Percentiles rank a stretch among this genome's conserved stretches.
phyloP scores from a whole-genome alignment of 164 flowering plant species.

The Umbellularia californica region DNA sequence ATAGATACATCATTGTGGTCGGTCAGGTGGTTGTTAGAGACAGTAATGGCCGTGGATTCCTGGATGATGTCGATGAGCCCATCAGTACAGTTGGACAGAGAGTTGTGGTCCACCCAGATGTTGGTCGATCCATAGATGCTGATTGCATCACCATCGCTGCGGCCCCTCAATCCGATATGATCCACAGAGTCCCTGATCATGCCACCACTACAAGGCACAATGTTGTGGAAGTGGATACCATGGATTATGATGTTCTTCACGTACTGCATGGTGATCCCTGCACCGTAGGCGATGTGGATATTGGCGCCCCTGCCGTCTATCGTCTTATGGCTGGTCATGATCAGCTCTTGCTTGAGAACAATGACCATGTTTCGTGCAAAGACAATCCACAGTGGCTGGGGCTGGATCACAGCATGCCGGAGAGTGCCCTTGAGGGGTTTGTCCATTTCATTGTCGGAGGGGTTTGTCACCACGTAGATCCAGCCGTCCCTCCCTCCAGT shows the following conservation, averaged over 20 bases:
- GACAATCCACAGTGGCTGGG: slow-evolving; percentile 59
- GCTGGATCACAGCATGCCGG: slow-evolving; percentile 62
- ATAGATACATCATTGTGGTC: slow-evolving; percentile 53
- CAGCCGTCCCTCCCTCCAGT: slow-evolving; percentile 54
- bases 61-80: slow-evolving; percentile 56
- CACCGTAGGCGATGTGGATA: slow-evolving; percentile 60
- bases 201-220: slow-evolving; percentile 43
- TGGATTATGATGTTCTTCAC: slow-evolving; percentile 65
- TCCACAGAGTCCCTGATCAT: slow-evolving; percentile 47
- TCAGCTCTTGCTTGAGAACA: slow-evolving; percentile 39
- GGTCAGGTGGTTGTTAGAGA: slow-evolving; percentile 75
- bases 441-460: slow-evolving; percentile 43
- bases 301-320: slow-evolving; percentile 31
- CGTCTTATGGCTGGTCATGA: slow-evolving; percentile 30
- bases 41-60: slow-evolving; percentile 71
- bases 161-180: slow-evolving; percentile 52
- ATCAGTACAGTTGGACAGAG: slow-evolving; percentile 54
- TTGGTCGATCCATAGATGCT: slow-evolving; percentile 49
- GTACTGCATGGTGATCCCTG: slow-evolving; percentile 62
- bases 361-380: slow-evolving; percentile 51
- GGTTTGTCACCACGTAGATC: slow-evolving; percentile 47
- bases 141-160: slow-evolving; percentile 71
- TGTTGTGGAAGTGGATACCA: slow-evolving; percentile 58
- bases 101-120: slow-evolving; percentile 68
- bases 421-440: slow-evolving; percentile 75